Evolutionary conservation across 495 filamentous ascomycete species (phyloP).

Genomic region (Penicillium cataractarum): DNA sequence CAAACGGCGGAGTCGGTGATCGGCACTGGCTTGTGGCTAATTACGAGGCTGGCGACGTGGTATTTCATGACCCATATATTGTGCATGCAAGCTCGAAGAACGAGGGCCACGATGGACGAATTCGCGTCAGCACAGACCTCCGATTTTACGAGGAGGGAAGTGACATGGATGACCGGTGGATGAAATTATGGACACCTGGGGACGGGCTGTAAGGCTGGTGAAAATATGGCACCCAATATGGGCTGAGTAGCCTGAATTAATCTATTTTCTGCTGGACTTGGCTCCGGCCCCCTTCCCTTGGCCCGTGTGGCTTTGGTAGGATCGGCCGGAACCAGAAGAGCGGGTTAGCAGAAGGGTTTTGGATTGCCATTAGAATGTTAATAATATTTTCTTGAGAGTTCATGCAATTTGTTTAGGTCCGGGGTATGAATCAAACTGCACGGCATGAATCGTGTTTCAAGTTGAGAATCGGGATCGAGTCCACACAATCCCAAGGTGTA

Average conservation of each 20-base stretch:
- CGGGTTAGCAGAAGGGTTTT: neutral
- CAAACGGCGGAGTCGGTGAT: neutral
- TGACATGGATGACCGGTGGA: constrained; percentile 14
- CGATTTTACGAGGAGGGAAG: constrained; percentile 3
- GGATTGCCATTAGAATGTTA: neutral
- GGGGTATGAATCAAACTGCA: neutral
- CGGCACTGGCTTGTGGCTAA: constrained; percentile 5
- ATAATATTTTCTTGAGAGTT: neutral
- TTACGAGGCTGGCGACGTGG: constrained; percentile 11
- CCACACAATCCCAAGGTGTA: neutral
- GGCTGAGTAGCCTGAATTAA: too few relatives aligned
- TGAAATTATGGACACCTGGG: constrained; percentile 22
- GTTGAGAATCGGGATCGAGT: neutral
- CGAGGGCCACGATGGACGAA: constrained; percentile 3
- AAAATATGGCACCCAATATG: neutral
- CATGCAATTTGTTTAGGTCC: neutral
- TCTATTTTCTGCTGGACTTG: constrained; percentile 1
- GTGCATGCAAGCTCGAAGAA: constrained; percentile 2
- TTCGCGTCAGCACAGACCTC: constrained; percentile 11
- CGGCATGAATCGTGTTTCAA: neutral
- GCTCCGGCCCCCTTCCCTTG: neutral
- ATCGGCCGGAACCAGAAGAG: neutral
- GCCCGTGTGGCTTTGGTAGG: neutral
- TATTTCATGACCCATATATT: constrained; percentile 1
- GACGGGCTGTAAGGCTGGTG: constrained; percentile 8